Percentiles rank a stretch among this genome's conserved stretches.
Conservation (phyloP, 2,329 filamentous ascomycete species). For the Trichoderma koningii region DNA sequence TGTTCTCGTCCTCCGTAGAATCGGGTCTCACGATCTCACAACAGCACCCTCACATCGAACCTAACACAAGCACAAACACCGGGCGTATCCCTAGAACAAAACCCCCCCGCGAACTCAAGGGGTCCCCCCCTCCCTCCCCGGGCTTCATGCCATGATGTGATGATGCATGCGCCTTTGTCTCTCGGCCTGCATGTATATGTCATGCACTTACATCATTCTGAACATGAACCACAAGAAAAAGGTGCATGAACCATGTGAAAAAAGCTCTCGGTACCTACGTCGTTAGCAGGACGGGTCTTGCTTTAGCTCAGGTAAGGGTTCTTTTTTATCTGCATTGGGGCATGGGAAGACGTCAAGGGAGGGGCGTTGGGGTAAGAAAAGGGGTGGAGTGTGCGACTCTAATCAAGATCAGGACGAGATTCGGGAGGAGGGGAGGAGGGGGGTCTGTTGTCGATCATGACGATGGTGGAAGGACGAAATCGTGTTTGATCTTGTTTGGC, state of each 20-base stretch:
- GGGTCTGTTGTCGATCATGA: neutral
- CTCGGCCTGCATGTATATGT: constrained; percentile 6
- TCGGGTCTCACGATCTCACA: neutral
- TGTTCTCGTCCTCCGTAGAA: neutral
- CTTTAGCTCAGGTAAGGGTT: constrained; percentile 21
- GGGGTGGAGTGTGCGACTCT: neutral
- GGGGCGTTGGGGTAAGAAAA: constrained; percentile 11
- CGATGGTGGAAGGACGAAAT: neutral
- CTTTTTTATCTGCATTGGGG: neutral
- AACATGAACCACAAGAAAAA: neutral
- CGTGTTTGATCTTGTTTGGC: neutral
- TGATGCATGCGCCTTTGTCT: constrained; percentile 3
- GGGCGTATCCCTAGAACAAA: neutral
- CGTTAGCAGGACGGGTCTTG: constrained; percentile 12
- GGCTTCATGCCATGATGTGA: constrained; percentile 2
- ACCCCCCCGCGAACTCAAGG: neutral
- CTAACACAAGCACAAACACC: too few species aligned
- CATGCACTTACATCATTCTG: neutral
- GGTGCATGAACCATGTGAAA: constrained; percentile 17
- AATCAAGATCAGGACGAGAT: neutral
- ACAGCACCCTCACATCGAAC: neutral
- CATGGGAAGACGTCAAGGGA: neutral
- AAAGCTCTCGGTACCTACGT: constrained; percentile 2
- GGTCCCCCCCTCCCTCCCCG: neutral
- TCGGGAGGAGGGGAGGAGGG: neutral